phyloP scores from a whole-genome alignment of 2,329 filamentous ascomycete species.

The Gnomoniopsis smithogilvyi region DNA sequence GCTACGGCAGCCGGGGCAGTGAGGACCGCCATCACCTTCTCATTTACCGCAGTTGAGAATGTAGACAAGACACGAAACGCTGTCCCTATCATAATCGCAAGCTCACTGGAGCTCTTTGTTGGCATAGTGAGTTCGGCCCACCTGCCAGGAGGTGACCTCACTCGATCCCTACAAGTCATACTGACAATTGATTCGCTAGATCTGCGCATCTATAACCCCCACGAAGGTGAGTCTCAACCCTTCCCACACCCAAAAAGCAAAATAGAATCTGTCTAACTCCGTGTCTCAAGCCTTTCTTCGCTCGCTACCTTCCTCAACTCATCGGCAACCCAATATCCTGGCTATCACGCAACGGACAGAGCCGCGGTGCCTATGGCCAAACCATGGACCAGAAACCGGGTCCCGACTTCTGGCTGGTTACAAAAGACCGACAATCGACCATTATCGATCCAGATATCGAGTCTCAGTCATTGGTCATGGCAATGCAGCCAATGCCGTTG shows the following conservation, averaged over 20 bases:
- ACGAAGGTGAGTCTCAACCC: constrained; percentile 23
- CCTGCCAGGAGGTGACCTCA: neutral
- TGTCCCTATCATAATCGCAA: constrained; percentile 33
- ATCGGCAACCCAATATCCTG: constrained; percentile 18
- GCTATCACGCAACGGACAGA: constrained; percentile 5
- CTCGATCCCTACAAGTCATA: neutral
- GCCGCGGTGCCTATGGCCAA: neutral
- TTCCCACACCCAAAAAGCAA: no score
- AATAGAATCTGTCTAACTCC: no score
- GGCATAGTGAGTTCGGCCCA: constrained; percentile 34
- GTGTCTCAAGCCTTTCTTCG: constrained; percentile 35
- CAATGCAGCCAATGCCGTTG: constrained; percentile 1
- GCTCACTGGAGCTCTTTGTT: constrained; percentile 38
- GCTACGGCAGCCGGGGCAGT: constrained; percentile 37
- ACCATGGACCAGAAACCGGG: constrained; percentile 3
- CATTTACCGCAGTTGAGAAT: constrained; percentile 23
- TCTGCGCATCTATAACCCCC: constrained; percentile 42
- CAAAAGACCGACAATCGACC: constrained; percentile 4
- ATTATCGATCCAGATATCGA: constrained; percentile 2
- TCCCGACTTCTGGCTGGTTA: constrained; percentile 8
- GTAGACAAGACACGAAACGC: constrained; percentile 34
- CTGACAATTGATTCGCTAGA: constrained; percentile 24
- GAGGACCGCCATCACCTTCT: constrained; percentile 32
- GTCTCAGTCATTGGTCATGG: constrained; percentile 3
- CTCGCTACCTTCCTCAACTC: constrained; percentile 31